These are phyloP conservation scores for Brassica incana DNA, from an alignment of 345 rosid genomes.

Conservation along the genomic window DNA sequence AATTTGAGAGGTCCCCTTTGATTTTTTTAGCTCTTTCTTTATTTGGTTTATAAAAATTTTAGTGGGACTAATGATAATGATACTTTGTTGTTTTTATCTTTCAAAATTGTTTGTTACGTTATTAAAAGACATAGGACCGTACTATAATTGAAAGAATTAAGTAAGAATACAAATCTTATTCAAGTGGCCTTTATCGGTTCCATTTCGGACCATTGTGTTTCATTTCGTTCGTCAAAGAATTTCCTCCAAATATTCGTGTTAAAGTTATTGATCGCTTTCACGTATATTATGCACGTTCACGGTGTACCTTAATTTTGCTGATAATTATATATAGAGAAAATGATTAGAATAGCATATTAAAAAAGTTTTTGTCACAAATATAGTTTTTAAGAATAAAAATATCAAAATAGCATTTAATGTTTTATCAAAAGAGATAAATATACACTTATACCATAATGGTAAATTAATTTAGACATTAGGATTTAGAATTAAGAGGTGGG, in stretches of 20 bases:
- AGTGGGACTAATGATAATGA: conserved; percentile 34
- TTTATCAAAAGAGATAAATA: no score
- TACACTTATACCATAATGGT: no score
- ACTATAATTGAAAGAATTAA: not conserved
- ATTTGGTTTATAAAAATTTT: conserved; percentile 23
- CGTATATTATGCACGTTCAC: no score
- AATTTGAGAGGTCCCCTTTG: conserved; percentile 3
- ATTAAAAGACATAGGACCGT: not conserved
- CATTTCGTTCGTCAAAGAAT: not conserved
- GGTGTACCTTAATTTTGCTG: no score
- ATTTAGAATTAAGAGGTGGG: no score
- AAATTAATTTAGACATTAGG: no score
- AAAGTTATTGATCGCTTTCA: not conserved
- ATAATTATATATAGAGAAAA: not conserved
- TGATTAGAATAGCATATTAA: no score
- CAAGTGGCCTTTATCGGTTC: conserved; percentile 7
- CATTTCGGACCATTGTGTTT: conserved; percentile 18
- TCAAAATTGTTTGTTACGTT: conserved; percentile 16
- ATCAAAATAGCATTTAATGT: no score
- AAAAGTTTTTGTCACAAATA: no score
- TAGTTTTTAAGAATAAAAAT: no score
- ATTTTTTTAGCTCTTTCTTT: conserved; percentile 6
- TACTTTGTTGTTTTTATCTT: conserved; percentile 17
- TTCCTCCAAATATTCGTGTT: not conserved
- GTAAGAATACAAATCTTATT: not conserved